Percentiles rank a stretch among this genome's conserved stretches.
Evolutionary conservation across 805 yeast species (phyloP).

Genomic region (Nakazawaea wyomingensis): DNA sequence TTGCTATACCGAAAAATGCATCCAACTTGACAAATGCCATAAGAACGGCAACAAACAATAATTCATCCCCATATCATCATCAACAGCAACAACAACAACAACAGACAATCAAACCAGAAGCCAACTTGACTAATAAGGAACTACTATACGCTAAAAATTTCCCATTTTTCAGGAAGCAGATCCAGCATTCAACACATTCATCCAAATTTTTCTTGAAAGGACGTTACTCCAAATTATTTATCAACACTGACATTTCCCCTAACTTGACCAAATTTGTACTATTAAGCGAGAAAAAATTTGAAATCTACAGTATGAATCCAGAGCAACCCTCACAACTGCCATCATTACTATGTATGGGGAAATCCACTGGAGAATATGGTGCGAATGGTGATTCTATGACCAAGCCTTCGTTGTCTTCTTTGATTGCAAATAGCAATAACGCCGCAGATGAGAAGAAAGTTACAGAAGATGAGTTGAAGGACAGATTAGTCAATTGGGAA

Average conservation of each 20-base stretch:
- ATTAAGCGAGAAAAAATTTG: conserved; percentile 67
- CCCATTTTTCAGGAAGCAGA: conserved; percentile 69
- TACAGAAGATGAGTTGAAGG: conserved; percentile 25
- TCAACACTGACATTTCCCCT: conserved; percentile 57
- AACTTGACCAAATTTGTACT: conserved; percentile 62
- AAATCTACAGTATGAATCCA: conserved; percentile 52
- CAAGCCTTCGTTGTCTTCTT: conserved; percentile 18
- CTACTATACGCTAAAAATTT: conserved; percentile 70
- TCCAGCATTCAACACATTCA: conserved; percentile 46
- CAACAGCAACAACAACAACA: no score
- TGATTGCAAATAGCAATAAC: conserved; percentile 24
- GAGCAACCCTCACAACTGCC: conserved; percentile 46
- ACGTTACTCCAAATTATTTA: conserved; percentile 36
- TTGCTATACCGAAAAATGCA: conserved; percentile 3
- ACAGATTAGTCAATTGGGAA: conserved; percentile 48
- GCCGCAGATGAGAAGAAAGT: conserved; percentile 15
- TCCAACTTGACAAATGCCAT: conserved; percentile 9
- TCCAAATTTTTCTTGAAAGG: conserved; percentile 42
- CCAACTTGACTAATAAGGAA: conserved; percentile 40
- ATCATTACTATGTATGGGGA: conserved; percentile 58
- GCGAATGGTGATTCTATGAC: conserved; percentile 34
- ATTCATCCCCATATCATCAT: no score
- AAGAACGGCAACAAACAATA: conserved; percentile 10
- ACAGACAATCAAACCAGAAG: neutral
- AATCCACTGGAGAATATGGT: conserved; percentile 65